Evolutionary conservation across 768 basidiomycete genomes (phyloP), one percentile per base, ranked within the genome.

Genomic region (Rhizopogon vinicolor): DNA sequence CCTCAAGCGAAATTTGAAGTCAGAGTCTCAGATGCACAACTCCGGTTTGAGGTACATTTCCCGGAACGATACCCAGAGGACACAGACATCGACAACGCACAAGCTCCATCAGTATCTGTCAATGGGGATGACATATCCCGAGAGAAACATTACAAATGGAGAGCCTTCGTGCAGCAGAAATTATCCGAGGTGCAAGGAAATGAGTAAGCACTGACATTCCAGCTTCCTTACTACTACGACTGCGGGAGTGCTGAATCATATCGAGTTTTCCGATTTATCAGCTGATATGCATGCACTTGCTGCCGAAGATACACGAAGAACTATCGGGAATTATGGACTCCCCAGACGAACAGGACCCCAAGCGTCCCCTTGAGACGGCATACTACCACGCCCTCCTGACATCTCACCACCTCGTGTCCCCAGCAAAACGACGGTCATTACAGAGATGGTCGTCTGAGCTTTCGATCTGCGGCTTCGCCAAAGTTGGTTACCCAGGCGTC

Each of bases 401-500:
- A 1, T 90, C 89, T 0, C 88, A 91, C 68, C 86, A 87, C 65
- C 79, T 87, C 53, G 70, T 83, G 41, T 84, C 89, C 51, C 75
- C 83, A 22, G 74, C 78, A 62, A 87, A 88, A 70, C 76, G 87
- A 52, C 76, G 81, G 37, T 74, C 79, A 56, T 70, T 84, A 31
- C 76, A 80, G 57, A 70, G 74, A 37, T 85, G 85, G 79, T 77
- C 84, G 1, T 73, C 76, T 13, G 74, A 79, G 7, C 77, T 88
- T 41, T 68, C 68, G 3, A 60, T 90, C 12, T 59, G 70, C 1
- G 88, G 89, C 0, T 91, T 89, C 64, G 83, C 86, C 1, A 91
- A 90, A 68, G 76, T 86, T 8, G 87, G 88, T 0, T 80, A 89
- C 66, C 89, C 89, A 12, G 88, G 87, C 4, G 74, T 89, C 44